These are phyloP conservation scores for Microbotryum violaceum DNA, from an alignment of 1,284 basidiomycete genomes.

Conservation along the genomic window DNA sequence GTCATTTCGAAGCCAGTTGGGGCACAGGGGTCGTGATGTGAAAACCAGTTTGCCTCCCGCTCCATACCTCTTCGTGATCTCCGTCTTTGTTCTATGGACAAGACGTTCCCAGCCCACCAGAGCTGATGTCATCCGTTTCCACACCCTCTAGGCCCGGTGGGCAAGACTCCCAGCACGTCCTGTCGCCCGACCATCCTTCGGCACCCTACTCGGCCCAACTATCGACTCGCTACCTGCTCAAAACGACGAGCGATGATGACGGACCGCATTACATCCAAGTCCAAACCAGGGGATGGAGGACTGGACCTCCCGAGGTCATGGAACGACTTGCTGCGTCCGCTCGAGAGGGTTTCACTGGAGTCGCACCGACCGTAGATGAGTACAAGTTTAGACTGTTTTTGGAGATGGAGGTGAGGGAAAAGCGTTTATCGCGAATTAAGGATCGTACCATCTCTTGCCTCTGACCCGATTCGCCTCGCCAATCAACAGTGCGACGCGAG, in stretches of 20 bases:
- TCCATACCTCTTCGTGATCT: neutral
- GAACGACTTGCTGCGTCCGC: constrained; percentile 16
- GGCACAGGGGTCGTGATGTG: constrained; percentile 20
- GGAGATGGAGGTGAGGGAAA: constrained; percentile 22
- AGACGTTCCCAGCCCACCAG: no score
- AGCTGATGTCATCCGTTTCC: no score
- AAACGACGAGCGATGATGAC: constrained; percentile 3
- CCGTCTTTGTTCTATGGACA: no score
- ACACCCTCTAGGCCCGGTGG: constrained; percentile 13
- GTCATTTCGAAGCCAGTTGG: constrained; percentile 14
- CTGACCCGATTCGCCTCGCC: no score
- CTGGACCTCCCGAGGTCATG: constrained; percentile 21
- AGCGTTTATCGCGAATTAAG: no score
- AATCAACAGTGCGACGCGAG: neutral
- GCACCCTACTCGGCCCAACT: constrained; percentile 19
- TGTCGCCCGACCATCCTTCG: constrained; percentile 15
- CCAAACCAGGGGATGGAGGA: constrained; percentile 28
- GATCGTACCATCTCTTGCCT: no score
- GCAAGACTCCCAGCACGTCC: constrained; percentile 25
- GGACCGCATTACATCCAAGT: constrained; percentile 20
- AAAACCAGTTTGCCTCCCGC: neutral
- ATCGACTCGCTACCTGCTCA: constrained; percentile 28
- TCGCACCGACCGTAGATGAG: constrained; percentile 18
- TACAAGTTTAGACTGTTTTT: constrained; percentile 27
- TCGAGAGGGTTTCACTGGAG: constrained; percentile 12